phyloP scores from a whole-genome alignment of 192 early-diverging fungal genomes.

The Pecoramyces ruminantium region DNA sequence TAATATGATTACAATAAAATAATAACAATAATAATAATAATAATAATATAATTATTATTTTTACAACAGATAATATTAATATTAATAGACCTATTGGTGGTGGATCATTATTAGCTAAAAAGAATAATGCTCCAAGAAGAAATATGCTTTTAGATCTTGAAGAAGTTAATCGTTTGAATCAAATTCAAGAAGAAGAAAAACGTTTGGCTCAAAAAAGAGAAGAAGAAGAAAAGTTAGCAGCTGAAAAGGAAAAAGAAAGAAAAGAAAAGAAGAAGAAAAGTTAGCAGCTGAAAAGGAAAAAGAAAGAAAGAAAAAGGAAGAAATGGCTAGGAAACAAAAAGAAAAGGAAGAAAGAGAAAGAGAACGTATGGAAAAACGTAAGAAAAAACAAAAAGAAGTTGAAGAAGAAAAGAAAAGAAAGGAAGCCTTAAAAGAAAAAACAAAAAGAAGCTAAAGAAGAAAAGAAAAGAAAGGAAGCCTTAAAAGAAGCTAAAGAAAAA shows the following conservation, averaged over 20 bases:
- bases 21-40: too few species aligned
- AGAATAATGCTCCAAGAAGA: background rate
- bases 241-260: background rate
- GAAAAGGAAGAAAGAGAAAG: background rate
- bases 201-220: background rate
- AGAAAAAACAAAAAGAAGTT: background rate
- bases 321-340: background rate
- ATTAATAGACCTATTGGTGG: background rate
- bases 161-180: background rate
- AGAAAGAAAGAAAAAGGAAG: background rate
- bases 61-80: background rate
- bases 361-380: background rate
- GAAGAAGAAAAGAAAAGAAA: background rate
- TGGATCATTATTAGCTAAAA: background rate
- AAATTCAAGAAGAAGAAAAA: background rate
- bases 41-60: too few species aligned
- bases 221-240: background rate
- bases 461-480: background rate
- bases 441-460: background rate
- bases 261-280: background rate
- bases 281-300: background rate
- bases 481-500: background rate
- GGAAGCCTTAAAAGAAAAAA: background rate
- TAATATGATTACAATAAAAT: too few species aligned
- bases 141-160: background rate